Evolutionary conservation across 257 asterid species (phyloP).

Genomic region (Nicotiana obtusifolia): DNA sequence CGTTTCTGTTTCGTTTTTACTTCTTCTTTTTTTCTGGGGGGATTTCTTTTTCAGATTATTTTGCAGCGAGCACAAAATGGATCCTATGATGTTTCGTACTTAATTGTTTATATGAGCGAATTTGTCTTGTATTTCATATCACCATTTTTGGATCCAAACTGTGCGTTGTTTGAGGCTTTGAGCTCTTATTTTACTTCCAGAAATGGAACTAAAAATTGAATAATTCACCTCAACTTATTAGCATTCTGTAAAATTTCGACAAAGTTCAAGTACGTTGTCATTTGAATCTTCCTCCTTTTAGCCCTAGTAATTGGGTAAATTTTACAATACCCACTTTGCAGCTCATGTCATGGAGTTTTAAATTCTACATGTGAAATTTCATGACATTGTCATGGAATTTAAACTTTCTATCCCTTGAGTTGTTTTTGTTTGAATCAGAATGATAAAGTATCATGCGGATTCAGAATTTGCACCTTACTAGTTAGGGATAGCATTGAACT

Average conservation of each 20-base stretch:
- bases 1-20: background rate
- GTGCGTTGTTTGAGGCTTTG: background rate
- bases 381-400: no score
- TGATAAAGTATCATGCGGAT: no score
- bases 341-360: no score
- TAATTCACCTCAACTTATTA: background rate
- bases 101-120: background rate
- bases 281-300: no score
- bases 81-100: background rate
- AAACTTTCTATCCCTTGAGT: background rate
- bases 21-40: no score
- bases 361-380: no score
- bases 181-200: background rate
- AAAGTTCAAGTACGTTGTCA: background rate
- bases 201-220: background rate
- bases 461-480: no score
- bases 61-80: background rate
- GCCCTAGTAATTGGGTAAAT: no score
- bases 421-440: no score
- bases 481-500: no score
- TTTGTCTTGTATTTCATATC: background rate
- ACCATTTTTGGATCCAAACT: background rate
- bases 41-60: background rate
- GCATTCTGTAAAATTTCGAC: background rate
- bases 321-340: no score